These are phyloP conservation scores for Schwanniomyces sp. DNA, from an alignment of 805 yeast genomes.

Conservation along the genomic window DNA sequence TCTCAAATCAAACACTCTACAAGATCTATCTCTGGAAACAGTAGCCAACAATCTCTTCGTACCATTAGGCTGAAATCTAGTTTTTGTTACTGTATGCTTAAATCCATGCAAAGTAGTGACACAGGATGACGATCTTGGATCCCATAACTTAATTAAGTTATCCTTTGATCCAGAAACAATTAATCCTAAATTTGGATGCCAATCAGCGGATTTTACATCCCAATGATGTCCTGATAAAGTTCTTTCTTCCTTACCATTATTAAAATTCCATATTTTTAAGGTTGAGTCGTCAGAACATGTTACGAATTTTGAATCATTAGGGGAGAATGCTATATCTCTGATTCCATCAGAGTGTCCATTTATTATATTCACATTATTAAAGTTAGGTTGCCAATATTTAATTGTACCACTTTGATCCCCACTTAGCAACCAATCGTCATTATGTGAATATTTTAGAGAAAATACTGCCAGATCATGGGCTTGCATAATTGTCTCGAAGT, in stretches of 20 bases:
- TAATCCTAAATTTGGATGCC: constrained; percentile 90
- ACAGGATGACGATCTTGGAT: constrained; percentile 78
- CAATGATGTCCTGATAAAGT: constrained; percentile 90
- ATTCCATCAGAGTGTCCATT: constrained; percentile 77
- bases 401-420: constrained; percentile 91
- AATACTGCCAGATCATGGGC: constrained; percentile 93
- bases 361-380: constrained; percentile 87
- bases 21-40: constrained; percentile 84
- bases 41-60: constrained; percentile 74
- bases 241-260: constrained; percentile 80
- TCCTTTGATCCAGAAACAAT: constrained; percentile 94
- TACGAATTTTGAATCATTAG: constrained; percentile 88
- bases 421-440: constrained; percentile 91
- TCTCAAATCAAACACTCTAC: constrained; percentile 83
- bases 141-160: constrained; percentile 92
- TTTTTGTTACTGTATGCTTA: constrained; percentile 88
- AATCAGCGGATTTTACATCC: constrained; percentile 97
- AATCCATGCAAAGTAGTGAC: constrained; percentile 84
- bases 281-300: constrained; percentile 92
- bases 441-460: constrained; percentile 76
- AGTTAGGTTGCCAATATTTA: constrained; percentile 97
- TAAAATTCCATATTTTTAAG: constrained; percentile 92
- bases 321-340: constrained; percentile 85
- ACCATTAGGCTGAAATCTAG: constrained; percentile 83
- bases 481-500: constrained; percentile 96